Evolutionary conservation across 257 asterid genomes (phyloP), one percentile per base, ranked within the genome.

Genomic region (Lithospermum erythrorhizon): DNA sequence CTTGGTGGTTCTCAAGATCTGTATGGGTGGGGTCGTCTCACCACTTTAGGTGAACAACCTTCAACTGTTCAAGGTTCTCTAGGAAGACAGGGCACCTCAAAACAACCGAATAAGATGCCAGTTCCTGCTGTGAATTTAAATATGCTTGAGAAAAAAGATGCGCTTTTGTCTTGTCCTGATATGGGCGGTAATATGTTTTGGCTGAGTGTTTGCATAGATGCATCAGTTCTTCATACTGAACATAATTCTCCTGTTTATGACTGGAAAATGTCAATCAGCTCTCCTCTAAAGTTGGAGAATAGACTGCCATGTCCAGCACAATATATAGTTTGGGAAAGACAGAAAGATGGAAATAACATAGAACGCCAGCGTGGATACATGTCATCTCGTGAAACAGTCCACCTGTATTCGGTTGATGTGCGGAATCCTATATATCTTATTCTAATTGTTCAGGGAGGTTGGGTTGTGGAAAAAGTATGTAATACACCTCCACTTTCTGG

Each of bases 391-490:
- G 97, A 85, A 72, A 81, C 83, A 60, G 83, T 70, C 30, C 96
- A 93, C 68, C 70, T 89, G 65, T 86, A 89, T 80, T 75, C 91
- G 72, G 98, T 90, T 77, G 96, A 89, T 72, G 69, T 86, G 64
- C 82, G 93, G 55, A 93, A 89, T 80, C 97, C 93, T 15, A 79
- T 93, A 76, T 89, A 73, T 69, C 76, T 86, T 22, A 68, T 70
- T 77, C 58, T 89, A 71, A 74, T 66, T 74, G 79, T 84, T 71
- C 91, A 84, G 68, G 95, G 95, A 76, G 95, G 97, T 67, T 93
- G 98, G 98, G 82, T 72, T 64, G 67, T 86, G 84, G 98, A 93
- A 78, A 93, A 89, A 97, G 98, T 93, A 75, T 59, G n/a, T 6
- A 59, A 51, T 53, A 61, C 57, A 59, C 37, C 67, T 70, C 56